phyloP scores from a whole-genome alignment of 2,329 filamentous ascomycete genomes.

The Claviceps purpurea region DNA sequence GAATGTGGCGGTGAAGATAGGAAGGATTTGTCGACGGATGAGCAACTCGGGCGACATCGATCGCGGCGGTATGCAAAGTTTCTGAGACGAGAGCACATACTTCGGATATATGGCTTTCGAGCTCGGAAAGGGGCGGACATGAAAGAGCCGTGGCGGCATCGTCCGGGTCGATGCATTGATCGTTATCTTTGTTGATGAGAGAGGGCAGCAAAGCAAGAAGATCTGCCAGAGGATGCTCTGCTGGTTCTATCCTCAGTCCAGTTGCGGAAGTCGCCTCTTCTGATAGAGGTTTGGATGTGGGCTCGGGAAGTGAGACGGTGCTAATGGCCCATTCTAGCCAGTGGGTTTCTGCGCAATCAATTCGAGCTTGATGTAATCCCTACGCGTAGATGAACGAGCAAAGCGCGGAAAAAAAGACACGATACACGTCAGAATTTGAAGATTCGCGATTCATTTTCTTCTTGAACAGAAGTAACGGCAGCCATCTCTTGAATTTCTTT shows the following conservation, averaged over 20 bases:
- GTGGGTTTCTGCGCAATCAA: slow-evolving; percentile 34
- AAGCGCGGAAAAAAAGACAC: neutral
- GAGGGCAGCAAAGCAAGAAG: slow-evolving; percentile 41
- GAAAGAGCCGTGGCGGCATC: slow-evolving; percentile 32
- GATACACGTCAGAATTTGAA: neutral
- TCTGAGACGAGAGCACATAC: slow-evolving; percentile 34
- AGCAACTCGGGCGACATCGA: slow-evolving; percentile 32
- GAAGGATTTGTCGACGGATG: slow-evolving; percentile 39
- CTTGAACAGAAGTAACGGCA: neutral
- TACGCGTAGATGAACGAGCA: slow-evolving; percentile 11
- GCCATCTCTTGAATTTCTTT: neutral
- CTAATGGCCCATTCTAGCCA: slow-evolving; percentile 38
- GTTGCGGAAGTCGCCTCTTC: neutral
- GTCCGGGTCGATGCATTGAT: slow-evolving; percentile 21
- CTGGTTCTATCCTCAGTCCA: slow-evolving; percentile 11
- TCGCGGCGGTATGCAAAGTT: slow-evolving; percentile 35
- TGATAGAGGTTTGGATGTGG: slow-evolving; percentile 6
- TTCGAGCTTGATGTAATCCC: slow-evolving; percentile 36
- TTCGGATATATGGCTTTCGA: slow-evolving; percentile 33
- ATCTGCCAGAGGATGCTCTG: slow-evolving; percentile 32
- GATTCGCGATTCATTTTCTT: neutral
- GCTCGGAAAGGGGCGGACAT: slow-evolving; percentile 33
- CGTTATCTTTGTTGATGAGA: slow-evolving; percentile 25
- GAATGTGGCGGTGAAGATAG: slow-evolving; percentile 44
- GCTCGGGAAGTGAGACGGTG: slow-evolving; percentile 24